Evolutionary conservation across 345 rosid species (phyloP).

Genomic region (Hypericum androsaemum): DNA sequence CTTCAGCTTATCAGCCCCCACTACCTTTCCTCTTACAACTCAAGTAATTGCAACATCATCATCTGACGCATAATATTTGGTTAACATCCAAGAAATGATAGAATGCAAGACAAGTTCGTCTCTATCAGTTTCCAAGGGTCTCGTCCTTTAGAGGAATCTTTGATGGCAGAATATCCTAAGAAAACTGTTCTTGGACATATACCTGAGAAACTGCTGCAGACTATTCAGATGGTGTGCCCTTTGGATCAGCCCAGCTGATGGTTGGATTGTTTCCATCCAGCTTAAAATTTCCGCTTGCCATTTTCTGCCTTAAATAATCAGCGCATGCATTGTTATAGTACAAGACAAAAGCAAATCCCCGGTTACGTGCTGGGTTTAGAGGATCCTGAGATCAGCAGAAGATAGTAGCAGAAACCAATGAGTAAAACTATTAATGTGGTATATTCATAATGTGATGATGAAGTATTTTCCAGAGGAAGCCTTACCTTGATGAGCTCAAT

Average conservation of each 20-base stretch:
- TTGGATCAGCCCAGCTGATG: slow-evolving; percentile 98
- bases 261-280: slow-evolving; percentile 89
- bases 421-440: slow-evolving; percentile 7
- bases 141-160: too few relatives aligned
- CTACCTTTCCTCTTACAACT: too few relatives aligned
- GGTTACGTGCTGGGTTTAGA: slow-evolving; percentile 65
- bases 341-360: slow-evolving; percentile 92
- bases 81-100: too few relatives aligned
- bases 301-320: slow-evolving; percentile 92
- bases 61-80: too few relatives aligned
- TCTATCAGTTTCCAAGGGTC: too few relatives aligned
- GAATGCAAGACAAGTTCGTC: too few relatives aligned
- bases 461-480: slow-evolving; percentile 14
- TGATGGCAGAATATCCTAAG: neutral
- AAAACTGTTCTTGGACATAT: neutral
- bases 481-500: slow-evolving; percentile 84
- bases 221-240: slow-evolving; percentile 68
- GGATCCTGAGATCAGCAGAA: slow-evolving; percentile 61
- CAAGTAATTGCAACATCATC: too few relatives aligned
- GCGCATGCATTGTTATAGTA: slow-evolving; percentile 98
- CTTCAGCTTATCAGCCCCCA: too few relatives aligned
- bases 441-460: neutral
- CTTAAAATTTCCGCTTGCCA: slow-evolving; percentile 70
- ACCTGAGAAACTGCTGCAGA: slow-evolving; percentile 85
- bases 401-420: slow-evolving; percentile 8